Percentiles rank a stretch among this genome's conserved stretches.
Conservation (phyloP, 305 asterid species). For the Fraxinus platypoda region DNA sequence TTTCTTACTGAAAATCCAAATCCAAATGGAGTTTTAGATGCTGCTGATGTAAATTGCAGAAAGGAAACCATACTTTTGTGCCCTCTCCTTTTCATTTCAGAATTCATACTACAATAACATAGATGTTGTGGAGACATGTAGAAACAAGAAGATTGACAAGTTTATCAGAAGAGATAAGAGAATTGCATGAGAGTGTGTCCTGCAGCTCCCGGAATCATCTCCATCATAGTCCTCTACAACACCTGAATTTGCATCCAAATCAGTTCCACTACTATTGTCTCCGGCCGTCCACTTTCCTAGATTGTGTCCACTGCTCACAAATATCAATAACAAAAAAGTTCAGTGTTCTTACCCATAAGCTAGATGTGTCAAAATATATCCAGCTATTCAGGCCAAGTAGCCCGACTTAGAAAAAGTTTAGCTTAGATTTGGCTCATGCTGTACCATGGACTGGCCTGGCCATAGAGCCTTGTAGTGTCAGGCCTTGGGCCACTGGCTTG, state of each 20-base stretch:
- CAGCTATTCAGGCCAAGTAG: neutral
- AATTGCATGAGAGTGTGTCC: constrained; percentile 19
- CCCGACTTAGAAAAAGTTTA: neutral
- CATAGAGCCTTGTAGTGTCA: neutral
- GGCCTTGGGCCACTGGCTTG: neutral
- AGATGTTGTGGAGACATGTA: constrained; percentile 7
- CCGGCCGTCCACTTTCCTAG: constrained; percentile 73
- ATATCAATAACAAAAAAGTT: neutral
- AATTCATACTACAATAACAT: constrained; percentile 22
- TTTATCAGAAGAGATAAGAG: constrained; percentile 23
- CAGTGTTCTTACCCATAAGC: neutral
- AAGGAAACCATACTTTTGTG: constrained; percentile 28
- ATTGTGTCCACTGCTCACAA: constrained; percentile 47
- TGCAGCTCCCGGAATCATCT: constrained; percentile 43
- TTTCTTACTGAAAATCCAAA: neutral
- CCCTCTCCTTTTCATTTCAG: constrained; percentile 24
- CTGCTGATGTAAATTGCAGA: neutral
- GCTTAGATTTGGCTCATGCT: neutral
- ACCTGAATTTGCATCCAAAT: constrained; percentile 47
- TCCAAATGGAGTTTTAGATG: neutral
- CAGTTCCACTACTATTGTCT: constrained; percentile 38
- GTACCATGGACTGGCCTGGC: neutral
- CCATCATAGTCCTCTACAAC: constrained; percentile 58
- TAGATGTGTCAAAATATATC: neutral
- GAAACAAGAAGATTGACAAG: constrained; percentile 29